Evolutionary conservation across 2,329 filamentous ascomycete species (phyloP), one percentile per base, ranked within the genome.

Genomic region (Massarina eburnea): DNA sequence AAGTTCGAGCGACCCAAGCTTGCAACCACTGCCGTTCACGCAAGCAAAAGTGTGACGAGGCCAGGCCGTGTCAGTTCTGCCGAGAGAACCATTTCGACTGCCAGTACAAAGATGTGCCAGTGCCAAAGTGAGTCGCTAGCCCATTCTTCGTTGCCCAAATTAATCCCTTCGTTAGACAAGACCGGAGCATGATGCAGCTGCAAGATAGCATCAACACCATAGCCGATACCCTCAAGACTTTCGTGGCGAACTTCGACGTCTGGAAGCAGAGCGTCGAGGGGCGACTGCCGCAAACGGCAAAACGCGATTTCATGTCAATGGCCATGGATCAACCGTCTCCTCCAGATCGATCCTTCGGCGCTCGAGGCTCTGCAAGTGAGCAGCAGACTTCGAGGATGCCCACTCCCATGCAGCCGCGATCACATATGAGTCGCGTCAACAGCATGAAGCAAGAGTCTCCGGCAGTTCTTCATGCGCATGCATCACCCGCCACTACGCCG

Each of bases 61-160:
- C 62, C 12, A 57, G 67, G 34, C 70, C 70, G 5, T 73, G 70
- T 47, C 61, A 66, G 43, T 83, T 84, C 60, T 99, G 94, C 68
- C 87, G 86, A 59, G 91, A 97, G 57, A 95, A 95, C 66, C 85
- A 81, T 55, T 79, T 90, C 24, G 80, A 84, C 42, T 99, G 94
- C 74, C 85, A 89, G 69, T 97, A 96, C 70, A 85, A 91, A 55
- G 91, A 96, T 63, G 87, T 94, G 5, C 88, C 90, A 18, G 90
- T 90, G 14, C 94, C 95, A 64, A 92, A 95, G 89, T 95, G 78
- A 68, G 86, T 53, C 40, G 36, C 27, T 9, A 19, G 18, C 22
- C 9, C 26, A 17, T 35, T 33, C 44, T 22, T 19, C 37, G 33
- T 18, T 19, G 41, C n/a, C 24, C 8, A 34, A 19, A 41, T 56